A percentile compares a stretch with the other conserved stretches of the same genome.
Conservation (phyloP, 805 yeast species). For the Zygoascus flipseniorum region DNA sequence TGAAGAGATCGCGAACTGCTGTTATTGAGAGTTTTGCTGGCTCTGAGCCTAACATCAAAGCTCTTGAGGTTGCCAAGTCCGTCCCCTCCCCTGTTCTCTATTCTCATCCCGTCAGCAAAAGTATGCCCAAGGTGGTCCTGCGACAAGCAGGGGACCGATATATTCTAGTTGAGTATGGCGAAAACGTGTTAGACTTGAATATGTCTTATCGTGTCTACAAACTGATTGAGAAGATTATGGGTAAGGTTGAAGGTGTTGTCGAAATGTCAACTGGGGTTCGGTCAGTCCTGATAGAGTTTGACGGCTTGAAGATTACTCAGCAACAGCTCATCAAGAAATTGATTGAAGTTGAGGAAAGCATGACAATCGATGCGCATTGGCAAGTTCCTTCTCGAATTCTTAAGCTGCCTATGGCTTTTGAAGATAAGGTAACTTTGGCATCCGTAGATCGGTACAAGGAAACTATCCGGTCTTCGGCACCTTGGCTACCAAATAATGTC, state of each 20-base stretch:
- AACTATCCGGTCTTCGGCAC: slow-evolving; percentile 87
- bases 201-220: slow-evolving; percentile 77
- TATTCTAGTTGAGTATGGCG: slow-evolving; percentile 87
- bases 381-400: slow-evolving; percentile 72
- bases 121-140: slow-evolving; percentile 66
- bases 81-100: slow-evolving; percentile 54
- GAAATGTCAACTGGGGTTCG: slow-evolving; percentile 98
- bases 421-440: slow-evolving; percentile 78
- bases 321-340: slow-evolving; percentile 51
- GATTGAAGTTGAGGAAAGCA: slow-evolving; percentile 66
- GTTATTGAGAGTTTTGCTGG: slow-evolving; percentile 19
- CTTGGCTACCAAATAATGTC: slow-evolving; percentile 97
- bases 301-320: slow-evolving; percentile 57
- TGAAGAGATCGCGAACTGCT: slow-evolving; percentile 54
- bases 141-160: slow-evolving; percentile 98
- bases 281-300: slow-evolving; percentile 82
- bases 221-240: slow-evolving; percentile 63
- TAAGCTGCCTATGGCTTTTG: slow-evolving; percentile 92
- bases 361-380: slow-evolving; percentile 73
- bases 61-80: slow-evolving; percentile 39
- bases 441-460: slow-evolving; percentile 89
- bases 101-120: slow-evolving; percentile 37
- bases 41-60: slow-evolving; percentile 8
- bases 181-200: slow-evolving; percentile 75
- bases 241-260: slow-evolving; percentile 66